These are phyloP conservation scores for Nephromyces sp. DNA, from an alignment of 169 alveolate species.

Conservation along the genomic window DNA sequence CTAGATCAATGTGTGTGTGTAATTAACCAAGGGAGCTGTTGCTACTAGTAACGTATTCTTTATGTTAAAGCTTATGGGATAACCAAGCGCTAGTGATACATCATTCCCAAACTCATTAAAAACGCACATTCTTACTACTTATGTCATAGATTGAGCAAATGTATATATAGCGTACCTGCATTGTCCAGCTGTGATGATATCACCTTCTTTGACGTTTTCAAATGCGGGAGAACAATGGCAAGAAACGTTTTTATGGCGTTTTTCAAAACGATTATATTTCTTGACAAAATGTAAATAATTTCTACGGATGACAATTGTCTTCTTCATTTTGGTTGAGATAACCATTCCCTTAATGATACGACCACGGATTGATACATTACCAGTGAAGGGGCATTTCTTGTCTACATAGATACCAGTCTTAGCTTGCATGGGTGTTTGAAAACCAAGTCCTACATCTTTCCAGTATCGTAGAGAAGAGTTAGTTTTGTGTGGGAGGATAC, in stretches of 20 bases:
- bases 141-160: too few relatives aligned
- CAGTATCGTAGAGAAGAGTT: constrained; percentile 33
- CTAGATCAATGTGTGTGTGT: too few relatives aligned
- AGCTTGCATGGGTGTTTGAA: constrained; percentile 95
- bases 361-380: constrained; percentile 94
- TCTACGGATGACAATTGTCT: constrained; percentile 94
- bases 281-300: constrained; percentile 93
- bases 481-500: constrained; percentile 29
- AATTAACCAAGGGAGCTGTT: too few relatives aligned
- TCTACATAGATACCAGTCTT: constrained; percentile 94
- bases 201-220: constrained; percentile 90
- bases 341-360: constrained; percentile 95
- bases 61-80: too few relatives aligned
- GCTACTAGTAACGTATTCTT: too few relatives aligned
- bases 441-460: constrained; percentile 92
- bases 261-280: constrained; percentile 96
- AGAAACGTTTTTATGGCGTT: constrained; percentile 93
- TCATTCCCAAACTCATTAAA: too few relatives aligned
- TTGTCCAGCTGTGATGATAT: constrained; percentile 95
- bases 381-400: constrained; percentile 99
- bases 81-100: too few relatives aligned
- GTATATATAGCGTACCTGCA: constrained; percentile 77
- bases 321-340: constrained; percentile 93
- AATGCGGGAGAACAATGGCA: constrained; percentile 97
- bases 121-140: too few relatives aligned